phyloP scores from a whole-genome alignment of 805 yeast species.

The Yarrowia sp. region DNA sequence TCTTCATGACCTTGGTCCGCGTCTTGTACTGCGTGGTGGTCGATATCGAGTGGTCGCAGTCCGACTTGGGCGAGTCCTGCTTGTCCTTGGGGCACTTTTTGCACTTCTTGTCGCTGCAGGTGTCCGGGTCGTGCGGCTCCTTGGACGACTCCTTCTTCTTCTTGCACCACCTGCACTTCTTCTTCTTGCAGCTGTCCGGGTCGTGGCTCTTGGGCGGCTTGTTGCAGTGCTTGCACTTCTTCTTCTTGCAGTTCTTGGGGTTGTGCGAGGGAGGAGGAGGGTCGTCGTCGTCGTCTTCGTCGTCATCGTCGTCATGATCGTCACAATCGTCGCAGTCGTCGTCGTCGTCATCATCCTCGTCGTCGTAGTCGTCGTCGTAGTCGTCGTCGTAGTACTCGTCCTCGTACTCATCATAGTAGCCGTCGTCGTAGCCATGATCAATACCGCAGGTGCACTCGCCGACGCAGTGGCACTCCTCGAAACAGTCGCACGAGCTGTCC shows the following conservation, averaged over 20 bases:
- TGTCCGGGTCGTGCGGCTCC: slow-evolving; percentile 2
- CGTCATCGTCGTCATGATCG: neutral
- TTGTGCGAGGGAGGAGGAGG: neutral
- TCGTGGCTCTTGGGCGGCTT: slow-evolving; percentile 13
- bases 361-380: slow-evolving; percentile 1
- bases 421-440: slow-evolving; percentile 15
- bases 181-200: slow-evolving; percentile 14
- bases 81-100: slow-evolving; percentile 8
- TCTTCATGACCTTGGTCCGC: slow-evolving; percentile 8
- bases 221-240: slow-evolving; percentile 17
- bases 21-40: slow-evolving; percentile 9
- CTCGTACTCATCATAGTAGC: slow-evolving; percentile 9
- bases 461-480: slow-evolving; percentile 9
- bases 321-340: neutral
- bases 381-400: slow-evolving; percentile 18
- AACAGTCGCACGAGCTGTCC: slow-evolving; percentile 9
- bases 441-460: slow-evolving; percentile 15
- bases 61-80: neutral
- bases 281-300: slow-evolving; percentile 1
- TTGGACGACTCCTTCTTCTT: neutral
- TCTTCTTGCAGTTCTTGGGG: slow-evolving; percentile 12
- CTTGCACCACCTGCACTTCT: slow-evolving; percentile 18
- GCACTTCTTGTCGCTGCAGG: slow-evolving; percentile 13
- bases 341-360: neutral
- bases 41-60: slow-evolving; percentile 7